These are phyloP conservation scores for Terfezia boudieri DNA, from an alignment of 495 filamentous ascomycete genomes.

Conservation along the genomic window DNA sequence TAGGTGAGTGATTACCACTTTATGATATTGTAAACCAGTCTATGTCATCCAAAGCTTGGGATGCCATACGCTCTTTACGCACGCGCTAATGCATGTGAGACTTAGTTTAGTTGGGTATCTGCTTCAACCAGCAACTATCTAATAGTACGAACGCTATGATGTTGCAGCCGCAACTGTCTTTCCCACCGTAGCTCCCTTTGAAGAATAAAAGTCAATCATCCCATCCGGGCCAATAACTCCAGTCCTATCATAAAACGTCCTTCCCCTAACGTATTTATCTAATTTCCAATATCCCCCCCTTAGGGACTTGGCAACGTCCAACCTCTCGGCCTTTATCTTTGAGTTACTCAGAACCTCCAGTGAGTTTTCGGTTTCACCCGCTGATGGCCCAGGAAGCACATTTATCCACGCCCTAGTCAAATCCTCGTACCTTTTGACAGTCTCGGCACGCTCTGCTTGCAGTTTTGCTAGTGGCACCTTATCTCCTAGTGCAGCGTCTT, in stretches of 20 bases:
- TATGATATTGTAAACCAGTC: too few relatives aligned
- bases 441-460: conserved; percentile 31
- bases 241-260: conserved; percentile 50
- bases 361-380: conserved; percentile 5
- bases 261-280: conserved; percentile 53
- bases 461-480: conserved; percentile 24
- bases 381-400: conserved; percentile 10
- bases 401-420: conserved; percentile 48
- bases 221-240: conserved; percentile 46
- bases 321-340: conserved; percentile 26
- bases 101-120: too few relatives aligned
- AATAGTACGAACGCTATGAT: conserved; percentile 5
- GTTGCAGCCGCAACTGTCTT: conserved; percentile 17
- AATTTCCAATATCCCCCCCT: conserved; percentile 63
- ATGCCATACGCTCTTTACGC: too few relatives aligned
- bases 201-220: conserved; percentile 39
- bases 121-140: too few relatives aligned
- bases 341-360: conserved; percentile 14
- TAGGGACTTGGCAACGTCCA: conserved; percentile 35
- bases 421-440: conserved; percentile 48
- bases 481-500: conserved; percentile 39
- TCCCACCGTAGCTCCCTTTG: conserved; percentile 14
- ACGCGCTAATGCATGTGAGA: too few relatives aligned
- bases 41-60: too few relatives aligned
- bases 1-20: too few relatives aligned